Base-by-base conservation (phyloP, 2,329 filamentous ascomycete species). In the Curvularia eragrostidis region DNA sequence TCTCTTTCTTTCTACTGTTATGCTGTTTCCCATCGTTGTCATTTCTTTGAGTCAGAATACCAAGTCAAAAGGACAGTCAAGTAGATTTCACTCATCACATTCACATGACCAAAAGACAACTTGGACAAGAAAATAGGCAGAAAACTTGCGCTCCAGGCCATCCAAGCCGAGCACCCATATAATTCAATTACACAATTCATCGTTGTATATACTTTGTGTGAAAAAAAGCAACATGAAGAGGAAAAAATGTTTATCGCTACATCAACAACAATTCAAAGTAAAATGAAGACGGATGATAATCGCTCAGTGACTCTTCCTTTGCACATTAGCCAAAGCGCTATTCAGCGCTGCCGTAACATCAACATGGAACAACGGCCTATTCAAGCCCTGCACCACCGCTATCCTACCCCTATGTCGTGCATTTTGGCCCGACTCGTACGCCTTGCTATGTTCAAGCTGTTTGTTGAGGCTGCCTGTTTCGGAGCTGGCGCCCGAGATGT, bases 361-460 rank as follows among this genome's bases (percentile, higher is more conserved):
- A 52, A 97, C 86, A 75, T 99, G 95, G 85, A 99, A 98, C 64
- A 97, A 83, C n/a, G 95, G 94, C 70, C 91, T 81, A 76, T 96
- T 95, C 61, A 96, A 79, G 23, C 94, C 91, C 65, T 93, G 90
- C 34, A 98, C 89, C 13, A 91, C 84, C 2, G 90, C 70, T 47
- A 75, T 67, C 55, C 44, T 60, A 87, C 46, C 48, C 26, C 47
- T 60, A 21, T 46, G 32, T 39, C 67, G 87, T 32, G 41, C 23
- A 6, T 26, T 26, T 23, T 55, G 62, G 7, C 59, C 64, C 5
- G 56, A 60, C 5, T 69, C 69, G 53, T 77, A 76, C 8, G 75
- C 73, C 61, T 74, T 74, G 51, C 59, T 70, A 2, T 65, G 10
- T 49, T 64, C 68, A 15, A 75, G 54, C 49, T 73, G 68, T 62